phyloP scores from a whole-genome alignment of 441 rosid species.

The Capsella rubella region DNA sequence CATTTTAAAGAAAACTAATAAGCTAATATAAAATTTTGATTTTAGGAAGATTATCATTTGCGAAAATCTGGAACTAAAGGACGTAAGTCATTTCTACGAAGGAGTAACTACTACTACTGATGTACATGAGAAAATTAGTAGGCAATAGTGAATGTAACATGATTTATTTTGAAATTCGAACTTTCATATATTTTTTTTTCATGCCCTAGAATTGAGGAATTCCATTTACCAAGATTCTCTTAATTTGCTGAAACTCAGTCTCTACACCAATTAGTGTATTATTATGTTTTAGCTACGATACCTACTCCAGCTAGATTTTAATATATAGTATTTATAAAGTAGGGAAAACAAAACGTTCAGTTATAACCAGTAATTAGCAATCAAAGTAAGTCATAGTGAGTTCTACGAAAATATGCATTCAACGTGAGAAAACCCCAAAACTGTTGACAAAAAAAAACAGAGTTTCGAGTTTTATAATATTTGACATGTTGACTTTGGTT shows the following conservation, averaged over 20 bases:
- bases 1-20: neutral
- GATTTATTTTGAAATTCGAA: slow-evolving; percentile 35
- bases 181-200: neutral
- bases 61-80: neutral
- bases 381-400: neutral
- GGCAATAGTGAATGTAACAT: slow-evolving; percentile 1
- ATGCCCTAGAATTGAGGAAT: slow-evolving; percentile 37
- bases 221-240: slow-evolving; percentile 61
- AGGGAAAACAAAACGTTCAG: neutral
- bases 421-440: slow-evolving; percentile 1
- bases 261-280: slow-evolving; percentile 40
- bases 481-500: slow-evolving; percentile 36
- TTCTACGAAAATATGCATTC: slow-evolving; percentile 11
- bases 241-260: slow-evolving; percentile 43
- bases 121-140: neutral
- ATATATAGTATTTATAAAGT: neutral
- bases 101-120: neutral
- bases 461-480: slow-evolving; percentile 29
- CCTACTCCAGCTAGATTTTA: slow-evolving; percentile 30
- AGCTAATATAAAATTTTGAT: neutral
- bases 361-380: neutral
- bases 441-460: slow-evolving; percentile 29
- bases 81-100: neutral
- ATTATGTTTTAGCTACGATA: slow-evolving; percentile 33
- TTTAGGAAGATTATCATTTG: neutral